Conservation (phyloP, 768 basidiomycete genomes). For the Sarcodon aspratus region DNA sequence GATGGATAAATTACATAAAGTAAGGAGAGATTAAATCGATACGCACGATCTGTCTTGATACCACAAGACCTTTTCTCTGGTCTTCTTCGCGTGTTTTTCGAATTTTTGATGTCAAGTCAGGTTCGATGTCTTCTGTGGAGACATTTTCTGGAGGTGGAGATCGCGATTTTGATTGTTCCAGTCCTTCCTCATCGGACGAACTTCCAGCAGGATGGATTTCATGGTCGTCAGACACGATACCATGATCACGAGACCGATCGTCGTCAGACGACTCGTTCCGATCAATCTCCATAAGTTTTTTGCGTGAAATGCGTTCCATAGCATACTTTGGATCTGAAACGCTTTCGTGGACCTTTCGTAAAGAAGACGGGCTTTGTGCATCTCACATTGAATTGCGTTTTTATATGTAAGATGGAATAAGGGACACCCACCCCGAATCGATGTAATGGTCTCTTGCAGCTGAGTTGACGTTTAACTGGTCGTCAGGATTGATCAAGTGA, state of each 20-base stretch:
- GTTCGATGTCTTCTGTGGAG: conserved; percentile 2
- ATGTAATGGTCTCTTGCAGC: conserved; percentile 67
- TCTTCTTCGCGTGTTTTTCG: conserved; percentile 57
- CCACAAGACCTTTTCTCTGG: conserved; percentile 71
- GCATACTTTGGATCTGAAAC: conserved; percentile 73
- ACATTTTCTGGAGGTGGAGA: not conserved
- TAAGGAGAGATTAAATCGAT: not conserved
- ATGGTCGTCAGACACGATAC: conserved; percentile 7
- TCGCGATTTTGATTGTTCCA: conserved; percentile 2
- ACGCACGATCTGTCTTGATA: conserved; percentile 73
- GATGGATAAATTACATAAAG: conserved; percentile 1
- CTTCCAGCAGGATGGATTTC: conserved; percentile 4
- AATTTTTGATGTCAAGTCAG: conserved; percentile 39
- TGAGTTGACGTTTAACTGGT: conserved; percentile 23
- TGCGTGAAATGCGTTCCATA: conserved; percentile 53
- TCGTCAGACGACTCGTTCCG: conserved; percentile 9
- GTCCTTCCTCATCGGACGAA: conserved; percentile 10
- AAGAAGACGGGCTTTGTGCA: conserved; percentile 47
- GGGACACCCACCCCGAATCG: conserved; percentile 59
- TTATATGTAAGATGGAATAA: not conserved
- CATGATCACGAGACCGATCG: not conserved
- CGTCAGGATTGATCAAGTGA: conserved; percentile 29
- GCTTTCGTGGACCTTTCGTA: conserved; percentile 55
- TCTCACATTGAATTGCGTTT: not conserved
- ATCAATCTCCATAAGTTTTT: conserved; percentile 31